Evolutionary conservation across 2,329 filamentous ascomycete species (phyloP), one percentile per base, ranked within the genome.

Genomic region (Dactylella cylindrospora): DNA sequence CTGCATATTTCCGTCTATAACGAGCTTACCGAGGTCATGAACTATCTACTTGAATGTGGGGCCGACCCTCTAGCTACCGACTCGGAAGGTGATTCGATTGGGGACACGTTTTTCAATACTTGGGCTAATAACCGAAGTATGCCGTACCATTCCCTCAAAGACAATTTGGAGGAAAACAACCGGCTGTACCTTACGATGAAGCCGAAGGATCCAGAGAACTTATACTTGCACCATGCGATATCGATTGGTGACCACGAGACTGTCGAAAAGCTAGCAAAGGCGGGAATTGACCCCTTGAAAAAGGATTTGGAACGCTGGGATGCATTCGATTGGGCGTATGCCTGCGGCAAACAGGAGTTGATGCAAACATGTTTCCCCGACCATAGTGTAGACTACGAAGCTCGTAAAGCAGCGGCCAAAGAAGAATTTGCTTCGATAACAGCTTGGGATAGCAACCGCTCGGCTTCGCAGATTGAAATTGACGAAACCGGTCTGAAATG

Each of bases 241-340:
- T 6, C 15, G 7, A 17, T 7, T 9, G 7, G 19, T 8, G 13
- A 39, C 2, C 1, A 15, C 15, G 22, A 23, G 3, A 5, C 39
- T 3, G n/a, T 59, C 4, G 19, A 32, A 19, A 25, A 45, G 2
- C 13, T 51, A 19, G 3, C 33, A 5, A 17, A 10, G 3, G 8
- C 19, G 8, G 25, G 19, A 13, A 15, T 29, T 25, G 19, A 51
- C 29, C 23, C 25, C 17, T 22, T 51, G 2, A 17, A 32, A 10
- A 0, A 28, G 13, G 46, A 60, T 10, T 5, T 26, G 3, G 17
- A 40, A 35, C 39, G 45, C 3, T 60, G 54, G 54, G 45, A 60
- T 51, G 35, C 25, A 10, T 60, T 60, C 17, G 54, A 60, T 20
- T 60, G 54, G 45, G 46, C 39, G 1, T 51, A 45, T 28, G 45